phyloP scores from a whole-genome alignment of 2,329 filamentous ascomycete genomes.

The Lachnellula occidentalis region DNA sequence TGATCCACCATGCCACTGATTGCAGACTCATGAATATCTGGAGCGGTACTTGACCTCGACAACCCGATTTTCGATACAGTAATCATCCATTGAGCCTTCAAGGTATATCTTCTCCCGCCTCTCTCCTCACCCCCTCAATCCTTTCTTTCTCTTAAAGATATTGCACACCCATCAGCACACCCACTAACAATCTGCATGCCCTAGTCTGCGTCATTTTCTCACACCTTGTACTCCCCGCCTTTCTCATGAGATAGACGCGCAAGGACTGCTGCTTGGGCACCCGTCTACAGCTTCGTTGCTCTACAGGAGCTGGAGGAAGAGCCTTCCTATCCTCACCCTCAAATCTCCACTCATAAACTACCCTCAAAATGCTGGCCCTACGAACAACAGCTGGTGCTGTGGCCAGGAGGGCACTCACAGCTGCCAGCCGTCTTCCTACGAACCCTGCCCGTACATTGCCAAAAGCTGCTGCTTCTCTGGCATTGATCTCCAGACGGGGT shows the following conservation, averaged over 20 bases:
- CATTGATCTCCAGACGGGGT: slow-evolving; percentile 22
- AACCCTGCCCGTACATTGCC: slow-evolving; percentile 22
- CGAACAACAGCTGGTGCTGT: slow-evolving; percentile 27
- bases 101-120: slow-evolving; percentile 11
- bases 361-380: slow-evolving; percentile 30
- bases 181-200: not conserved
- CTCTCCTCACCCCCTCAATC: not conserved
- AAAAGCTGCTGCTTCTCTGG: slow-evolving; percentile 23
- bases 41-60: not conserved
- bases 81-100: slow-evolving; percentile 11
- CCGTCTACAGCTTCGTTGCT: slow-evolving; percentile 20
- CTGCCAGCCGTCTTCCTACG: slow-evolving; percentile 21
- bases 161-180: not conserved
- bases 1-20: not conserved
- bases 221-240: slow-evolving; percentile 18
- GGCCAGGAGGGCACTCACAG: slow-evolving; percentile 27
- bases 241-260: slow-evolving; percentile 25
- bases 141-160: no score
- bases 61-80: not conserved
- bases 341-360: slow-evolving; percentile 20
- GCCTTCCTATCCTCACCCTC: slow-evolving; percentile 2
- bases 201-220: slow-evolving; percentile 25
- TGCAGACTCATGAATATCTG: not conserved
- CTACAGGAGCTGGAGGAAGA: slow-evolving; percentile 25
- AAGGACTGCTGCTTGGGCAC: slow-evolving; percentile 21